Evolutionary conservation across 2,329 filamentous ascomycete genomes (phyloP), one percentile per base, ranked within the genome.

Genomic region (Alternaria sp.): DNA sequence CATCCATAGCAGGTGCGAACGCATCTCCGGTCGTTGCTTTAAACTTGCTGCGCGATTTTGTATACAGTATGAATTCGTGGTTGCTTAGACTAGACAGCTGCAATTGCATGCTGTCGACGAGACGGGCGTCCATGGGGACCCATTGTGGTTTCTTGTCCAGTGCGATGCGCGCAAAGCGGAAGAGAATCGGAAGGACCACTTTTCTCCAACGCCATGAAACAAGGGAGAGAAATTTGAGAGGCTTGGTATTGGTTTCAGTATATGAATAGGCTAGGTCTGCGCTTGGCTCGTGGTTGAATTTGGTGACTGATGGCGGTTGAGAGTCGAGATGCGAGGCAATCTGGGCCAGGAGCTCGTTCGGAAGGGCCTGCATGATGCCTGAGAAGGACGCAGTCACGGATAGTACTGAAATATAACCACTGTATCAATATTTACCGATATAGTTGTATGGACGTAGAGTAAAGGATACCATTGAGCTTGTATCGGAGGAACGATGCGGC

Each of bases 271-370:
- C 76, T 5, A 79, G 50, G 3, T 68, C 16, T 8, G 54, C 14
- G 1, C 71, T 69, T 9, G 78, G 77, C 54, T 79, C 75, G 30
- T 77, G 66, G 4, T 68, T 46, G 50, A 79, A 78, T 28, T 74
- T 74, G 14, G 45, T 57, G 41, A 74, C 59, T 4, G 78, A 79
- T 1, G 78, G 77, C 14, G 78, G 65, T 9, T 69, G 57, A 5
- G 44, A 34, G n/a, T 75, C 71, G 12, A 79, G 70, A 27, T 78
- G 67, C 2, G 64, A 65, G 4, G 74, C 68, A 34, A 80, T 76
- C 16, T 77, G 71, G n/a, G 77, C 66, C 1, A 77, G 59, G 2
- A 80, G 64, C 60, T 80, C 78, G 54, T 76, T 76, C 25, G 78
- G 77, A 3, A 80, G 70, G 2, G 63, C 57, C 38, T 75, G 62